These are phyloP conservation scores for Blechomonas ayalai DNA, from an alignment of 208 protist genomes.

Conservation along the genomic window DNA sequence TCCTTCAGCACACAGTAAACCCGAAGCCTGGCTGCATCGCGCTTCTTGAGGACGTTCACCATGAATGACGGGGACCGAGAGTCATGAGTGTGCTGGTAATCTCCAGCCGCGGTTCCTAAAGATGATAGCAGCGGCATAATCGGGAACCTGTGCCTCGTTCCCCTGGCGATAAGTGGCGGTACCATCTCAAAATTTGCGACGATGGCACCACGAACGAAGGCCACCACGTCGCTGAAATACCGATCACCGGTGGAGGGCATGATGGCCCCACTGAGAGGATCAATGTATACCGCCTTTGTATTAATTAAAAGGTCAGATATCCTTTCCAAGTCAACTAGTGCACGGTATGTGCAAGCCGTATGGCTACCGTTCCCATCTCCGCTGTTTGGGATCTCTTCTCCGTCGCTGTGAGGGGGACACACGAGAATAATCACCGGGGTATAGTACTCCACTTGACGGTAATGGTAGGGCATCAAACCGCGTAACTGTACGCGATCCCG, in stretches of 20 bases:
- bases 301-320: constrained; percentile 43
- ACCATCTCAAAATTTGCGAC: constrained; percentile 49
- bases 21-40: constrained; percentile 7
- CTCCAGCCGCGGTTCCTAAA: constrained; percentile 17
- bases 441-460: constrained; percentile 51
- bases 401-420: constrained; percentile 9
- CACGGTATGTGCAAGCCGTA: constrained; percentile 38
- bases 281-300: constrained; percentile 62
- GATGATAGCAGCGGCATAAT: constrained; percentile 8
- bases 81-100: constrained; percentile 24
- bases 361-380: not conserved
- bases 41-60: constrained; percentile 10
- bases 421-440: constrained; percentile 65
- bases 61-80: constrained; percentile 22
- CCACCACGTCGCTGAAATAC: constrained; percentile 6
- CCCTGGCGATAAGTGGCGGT: constrained; percentile 32
- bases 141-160: constrained; percentile 27
- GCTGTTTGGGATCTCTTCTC: constrained; percentile 1
- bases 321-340: constrained; percentile 31
- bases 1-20: constrained; percentile 28
- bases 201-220: constrained; percentile 41
- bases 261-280: constrained; percentile 50
- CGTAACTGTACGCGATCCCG: constrained; percentile 39
- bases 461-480: constrained; percentile 64
- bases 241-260: constrained; percentile 33